Evolutionary conservation across 176 grass and related monocot genomes (phyloP).

Genomic region (Cenchrus fungigraminus): DNA sequence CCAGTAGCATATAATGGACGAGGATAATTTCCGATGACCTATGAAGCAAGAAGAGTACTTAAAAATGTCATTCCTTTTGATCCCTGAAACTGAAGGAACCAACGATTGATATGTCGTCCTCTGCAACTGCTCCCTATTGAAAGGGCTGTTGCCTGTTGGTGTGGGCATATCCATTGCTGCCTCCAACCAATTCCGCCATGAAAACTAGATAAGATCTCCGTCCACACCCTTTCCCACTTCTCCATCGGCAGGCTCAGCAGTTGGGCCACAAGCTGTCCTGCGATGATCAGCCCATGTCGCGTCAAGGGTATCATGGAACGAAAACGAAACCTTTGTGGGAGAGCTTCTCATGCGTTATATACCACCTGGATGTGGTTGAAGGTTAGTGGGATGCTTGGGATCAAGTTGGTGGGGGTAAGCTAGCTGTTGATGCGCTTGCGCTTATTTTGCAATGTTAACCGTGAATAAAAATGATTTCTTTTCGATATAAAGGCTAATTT

Average conservation of each 20-base stretch:
- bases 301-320: neutral
- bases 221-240: conserved; percentile 49
- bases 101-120: neutral
- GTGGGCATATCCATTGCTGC: conserved; percentile 6
- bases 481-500: neutral
- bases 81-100: neutral
- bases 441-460: neutral
- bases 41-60: neutral
- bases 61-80: neutral
- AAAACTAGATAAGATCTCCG: conserved; percentile 39
- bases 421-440: neutral
- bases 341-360: neutral
- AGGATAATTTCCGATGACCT: no score
- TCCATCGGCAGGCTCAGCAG: neutral
- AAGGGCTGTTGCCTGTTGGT: conserved; percentile 20
- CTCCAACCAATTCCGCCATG: conserved; percentile 17
- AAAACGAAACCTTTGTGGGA: neutral
- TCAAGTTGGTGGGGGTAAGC: neutral
- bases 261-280: neutral
- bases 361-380: neutral
- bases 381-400: neutral
- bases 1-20: neutral
- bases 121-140: conserved; percentile 14
- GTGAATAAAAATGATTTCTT: neutral
- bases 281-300: neutral